Base-by-base conservation (phyloP, 495 filamentous ascomycete species). In the Xanthoparmelia taractica region DNA sequence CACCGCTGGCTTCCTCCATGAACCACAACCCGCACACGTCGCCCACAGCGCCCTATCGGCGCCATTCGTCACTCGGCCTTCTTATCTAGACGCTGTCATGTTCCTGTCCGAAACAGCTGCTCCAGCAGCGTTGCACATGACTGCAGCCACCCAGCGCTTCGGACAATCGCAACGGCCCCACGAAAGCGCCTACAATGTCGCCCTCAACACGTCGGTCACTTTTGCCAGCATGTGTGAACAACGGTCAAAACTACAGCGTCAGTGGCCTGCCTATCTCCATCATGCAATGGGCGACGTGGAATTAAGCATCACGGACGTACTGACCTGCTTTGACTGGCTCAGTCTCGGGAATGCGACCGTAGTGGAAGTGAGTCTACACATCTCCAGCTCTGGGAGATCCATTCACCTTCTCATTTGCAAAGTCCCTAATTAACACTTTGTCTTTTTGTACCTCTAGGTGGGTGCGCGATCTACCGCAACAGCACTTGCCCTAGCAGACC, bases 21-120 rank as follows among this genome's bases (percentile, higher is more conserved):
- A 79, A 57, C 73, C 73, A 8, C 66, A 66, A 41, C 68, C 72
- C 0, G 73, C 72, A 4, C 43, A 73, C 38, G 58, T 78, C 2
- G 72, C 75, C 0, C 76, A 79, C 60, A 78, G 63, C 15, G 54
- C 71, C 7, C 57, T 77, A 20, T 77, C 76, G 13, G 72, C 71
- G 4, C 65, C 60, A 1, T 78, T 78, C 62, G 73, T 77, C 8
- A 70, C 66, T 2, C 71, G 71, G 0, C 73, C 65, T 2, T 66
- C 62, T 2, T 73, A 66, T n/a, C 60, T 74, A 2, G 77, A 77
- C 58, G 75, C 75, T 0, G 67, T 69, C 57, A 72, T 77, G 66
- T 77, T 78, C 60, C 67, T 79, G 0, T 58, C 76, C 15, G 71
- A 72, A 41, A 67, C 65, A 0, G 70, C 67, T 8, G 71, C 67